Conservation (phyloP, 257 asterid species). For the Solanum habrochaites region DNA sequence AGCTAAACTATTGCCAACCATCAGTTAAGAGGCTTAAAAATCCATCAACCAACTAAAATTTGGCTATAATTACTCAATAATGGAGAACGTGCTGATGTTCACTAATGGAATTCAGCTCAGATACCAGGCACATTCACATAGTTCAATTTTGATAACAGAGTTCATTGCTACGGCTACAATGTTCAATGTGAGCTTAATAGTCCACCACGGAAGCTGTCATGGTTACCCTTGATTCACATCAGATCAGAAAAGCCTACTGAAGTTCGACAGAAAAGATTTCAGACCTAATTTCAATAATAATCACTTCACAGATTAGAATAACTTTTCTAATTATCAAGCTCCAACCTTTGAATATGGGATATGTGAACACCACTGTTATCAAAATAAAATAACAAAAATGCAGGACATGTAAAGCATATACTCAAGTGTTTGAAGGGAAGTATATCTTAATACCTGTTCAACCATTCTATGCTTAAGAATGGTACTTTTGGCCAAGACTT, state of each 20-base stretch:
- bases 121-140: background rate
- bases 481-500: conserved; percentile 76
- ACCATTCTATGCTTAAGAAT: conserved; percentile 89
- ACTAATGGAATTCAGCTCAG: background rate
- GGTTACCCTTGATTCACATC: background rate
- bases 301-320: background rate
- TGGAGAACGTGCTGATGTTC: background rate
- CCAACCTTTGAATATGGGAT: background rate
- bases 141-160: background rate
- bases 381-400: background rate
- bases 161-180: background rate
- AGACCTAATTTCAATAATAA: background rate
- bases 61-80: background rate
- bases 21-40: background rate
- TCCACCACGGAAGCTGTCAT: background rate
- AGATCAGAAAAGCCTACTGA: background rate
- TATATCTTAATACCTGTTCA: conserved; percentile 44
- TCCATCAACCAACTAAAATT: background rate
- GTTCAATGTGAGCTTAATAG: background rate
- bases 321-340: background rate
- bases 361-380: background rate
- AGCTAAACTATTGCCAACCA: background rate
- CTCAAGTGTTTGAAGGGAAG: background rate
- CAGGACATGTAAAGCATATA: background rate
- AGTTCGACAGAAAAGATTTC: background rate